phyloP scores from a whole-genome alignment of 257 asterid species.

The Paulownia fortunei region DNA sequence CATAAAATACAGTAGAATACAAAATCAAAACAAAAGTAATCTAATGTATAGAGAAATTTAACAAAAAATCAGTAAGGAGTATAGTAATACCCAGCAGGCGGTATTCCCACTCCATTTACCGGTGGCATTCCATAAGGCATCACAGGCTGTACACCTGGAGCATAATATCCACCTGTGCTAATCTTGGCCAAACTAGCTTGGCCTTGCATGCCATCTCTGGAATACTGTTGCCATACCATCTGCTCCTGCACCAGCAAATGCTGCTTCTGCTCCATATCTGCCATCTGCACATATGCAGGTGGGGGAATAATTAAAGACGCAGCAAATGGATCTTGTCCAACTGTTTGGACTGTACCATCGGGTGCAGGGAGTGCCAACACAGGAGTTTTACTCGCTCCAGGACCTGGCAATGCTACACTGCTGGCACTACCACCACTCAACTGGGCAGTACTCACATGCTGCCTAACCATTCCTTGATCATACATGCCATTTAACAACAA shows the following conservation, averaged over 20 bases:
- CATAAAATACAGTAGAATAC: slow-evolving; percentile 45
- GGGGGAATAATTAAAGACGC: slow-evolving; percentile 78
- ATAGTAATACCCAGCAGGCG: slow-evolving; percentile 63
- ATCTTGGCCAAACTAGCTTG: slow-evolving; percentile 76
- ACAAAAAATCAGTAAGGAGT: slow-evolving; percentile 52
- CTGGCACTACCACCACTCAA: slow-evolving; percentile 77
- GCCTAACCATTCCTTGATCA: slow-evolving; percentile 81
- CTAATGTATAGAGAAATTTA: slow-evolving; percentile 36
- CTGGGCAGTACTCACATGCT: slow-evolving; percentile 59
- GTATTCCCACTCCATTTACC: slow-evolving; percentile 58
- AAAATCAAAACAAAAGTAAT: slow-evolving; percentile 33
- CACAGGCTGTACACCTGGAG: slow-evolving; percentile 55
- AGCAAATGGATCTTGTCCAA: slow-evolving; percentile 79
- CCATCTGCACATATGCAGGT: slow-evolving; percentile 83
- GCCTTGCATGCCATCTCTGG: slow-evolving; percentile 80
- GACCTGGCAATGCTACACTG: slow-evolving; percentile 75
- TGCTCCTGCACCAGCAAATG: slow-evolving; percentile 77
- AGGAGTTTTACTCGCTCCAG: slow-evolving; percentile 58
- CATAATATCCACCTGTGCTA: slow-evolving; percentile 60
- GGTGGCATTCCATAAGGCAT: slow-evolving; percentile 84
- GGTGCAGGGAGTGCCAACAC: slow-evolving; percentile 88
- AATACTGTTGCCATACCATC: slow-evolving; percentile 79
- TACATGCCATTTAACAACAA: slow-evolving; percentile 80
- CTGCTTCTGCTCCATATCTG: slow-evolving; percentile 88
- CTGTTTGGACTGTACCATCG: slow-evolving; percentile 68